Evolutionary conservation across 768 basidiomycete species (phyloP), one percentile per base, ranked within the genome.

Genomic region (Mycena haematopus): DNA sequence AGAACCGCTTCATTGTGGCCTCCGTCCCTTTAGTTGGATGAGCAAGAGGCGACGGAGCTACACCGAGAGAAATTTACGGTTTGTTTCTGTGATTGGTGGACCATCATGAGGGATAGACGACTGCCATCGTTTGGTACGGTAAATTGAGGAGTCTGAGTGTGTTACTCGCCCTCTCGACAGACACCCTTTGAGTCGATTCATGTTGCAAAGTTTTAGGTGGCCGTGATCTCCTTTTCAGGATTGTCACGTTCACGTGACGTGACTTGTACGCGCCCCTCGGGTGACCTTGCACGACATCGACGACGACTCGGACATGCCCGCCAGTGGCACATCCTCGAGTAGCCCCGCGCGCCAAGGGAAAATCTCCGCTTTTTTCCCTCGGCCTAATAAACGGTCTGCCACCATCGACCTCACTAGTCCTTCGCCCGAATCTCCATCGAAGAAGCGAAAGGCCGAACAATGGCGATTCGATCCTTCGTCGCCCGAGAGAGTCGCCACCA

Each of bases 1-100:
- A 99, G 73, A 99, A 99, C 25, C 97, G 82, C 67, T 91, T 90
- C 74, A 93, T 79, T 1, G 93, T 91, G 40, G 86, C 84, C 75
- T 97, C 93, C 13, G 93, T 94, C 63, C 91, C 95, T 97, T 69
- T 9, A 62, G 51, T 36, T 11, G 31, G 14, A 52, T 47, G 21
- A 46, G 52, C 11, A 55, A 49, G 33, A 25, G 22, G 36, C 27
- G 8, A 29, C 9, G 27, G 44, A 11, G 17, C 31, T 13, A 46
- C 6, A 31, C 49, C 9, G 29, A 14, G 29, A 50, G 21, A 40
- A 27, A 75, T 80, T 65, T 74, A 90, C 89, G 88, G 68, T 89
- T 89, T 19, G 88, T 89, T 64, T 86, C 86, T 1, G 89, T 85
- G 40, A 81, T 72, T 6, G 78, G 74, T 21, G 81, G 79, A 14